Evolutionary conservation across 371 early-diverging fungal genomes (phyloP).

Genomic region (Batkoa obscura): DNA sequence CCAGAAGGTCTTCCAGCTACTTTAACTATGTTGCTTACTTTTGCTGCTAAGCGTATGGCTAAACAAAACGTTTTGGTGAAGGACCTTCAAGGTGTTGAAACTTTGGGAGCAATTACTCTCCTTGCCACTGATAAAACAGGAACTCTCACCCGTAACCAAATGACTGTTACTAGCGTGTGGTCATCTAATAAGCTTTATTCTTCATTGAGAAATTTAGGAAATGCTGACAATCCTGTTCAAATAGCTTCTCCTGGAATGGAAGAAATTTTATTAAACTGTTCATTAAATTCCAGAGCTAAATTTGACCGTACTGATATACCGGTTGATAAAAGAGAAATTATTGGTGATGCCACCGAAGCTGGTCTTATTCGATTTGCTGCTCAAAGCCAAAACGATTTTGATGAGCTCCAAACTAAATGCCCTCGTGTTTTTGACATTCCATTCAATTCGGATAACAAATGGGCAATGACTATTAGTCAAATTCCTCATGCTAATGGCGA

Average conservation of each 20-base stretch:
- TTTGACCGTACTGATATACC: conserved; percentile 77
- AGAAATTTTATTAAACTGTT: conserved; percentile 44
- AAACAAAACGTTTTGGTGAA: conserved; percentile 74
- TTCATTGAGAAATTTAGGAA: no score
- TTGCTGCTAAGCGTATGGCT: conserved; percentile 89
- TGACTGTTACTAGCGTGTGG: conserved; percentile 52
- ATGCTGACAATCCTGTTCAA: conserved; percentile 13
- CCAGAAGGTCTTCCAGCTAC: conserved; percentile 61
- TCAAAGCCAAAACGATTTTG: conserved; percentile 32
- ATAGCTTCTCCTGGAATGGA: conserved; percentile 29
- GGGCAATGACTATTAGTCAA: conserved; percentile 71
- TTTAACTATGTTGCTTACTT: conserved; percentile 68
- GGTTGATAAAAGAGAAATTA: conserved; percentile 40
- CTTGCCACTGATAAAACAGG: conserved; percentile 93
- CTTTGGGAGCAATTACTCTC: conserved; percentile 89
- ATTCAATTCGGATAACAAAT: conserved; percentile 90
- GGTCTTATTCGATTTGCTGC: conserved; percentile 65
- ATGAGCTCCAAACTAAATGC: conserved; percentile 28
- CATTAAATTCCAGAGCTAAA: conserved; percentile 61
- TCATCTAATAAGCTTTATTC: conserved; percentile 15
- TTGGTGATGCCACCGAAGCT: conserved; percentile 86
- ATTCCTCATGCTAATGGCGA: conserved; percentile 38
- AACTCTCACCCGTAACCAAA: conserved; percentile 76
- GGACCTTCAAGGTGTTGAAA: conserved; percentile 85
- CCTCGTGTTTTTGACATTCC: conserved; percentile 73